Conservation (phyloP, 1,139 yeast species). For the Suhomyces maxii region DNA sequence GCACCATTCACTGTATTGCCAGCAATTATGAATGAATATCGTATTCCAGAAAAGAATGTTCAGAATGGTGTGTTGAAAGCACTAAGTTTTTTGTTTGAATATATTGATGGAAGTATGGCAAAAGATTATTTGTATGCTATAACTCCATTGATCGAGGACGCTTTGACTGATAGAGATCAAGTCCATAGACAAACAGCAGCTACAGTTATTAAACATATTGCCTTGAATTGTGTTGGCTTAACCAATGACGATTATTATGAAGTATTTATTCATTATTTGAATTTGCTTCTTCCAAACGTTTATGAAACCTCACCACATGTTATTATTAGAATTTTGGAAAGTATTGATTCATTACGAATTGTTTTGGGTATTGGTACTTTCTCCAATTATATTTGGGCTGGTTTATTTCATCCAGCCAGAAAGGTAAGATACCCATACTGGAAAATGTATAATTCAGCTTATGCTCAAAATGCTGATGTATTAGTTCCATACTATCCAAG, state of each 20-base stretch:
- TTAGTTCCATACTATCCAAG: constrained; percentile 83
- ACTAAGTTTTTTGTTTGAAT: constrained; percentile 89
- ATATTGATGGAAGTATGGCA: constrained; percentile 73
- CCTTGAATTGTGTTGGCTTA: constrained; percentile 73
- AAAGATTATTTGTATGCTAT: constrained; percentile 82
- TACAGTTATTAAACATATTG: constrained; percentile 78
- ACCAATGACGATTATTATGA: constrained; percentile 74
- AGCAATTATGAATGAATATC: constrained; percentile 92
- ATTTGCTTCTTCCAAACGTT: constrained; percentile 77
- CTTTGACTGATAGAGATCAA: constrained; percentile 84
- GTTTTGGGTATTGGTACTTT: constrained; percentile 77
- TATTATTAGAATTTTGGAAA: constrained; percentile 76
- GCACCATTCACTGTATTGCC: constrained; percentile 95
- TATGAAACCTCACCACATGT: constrained; percentile 97
- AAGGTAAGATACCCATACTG: constrained; percentile 86
- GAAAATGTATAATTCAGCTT: constrained; percentile 76
- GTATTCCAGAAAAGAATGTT: constrained; percentile 89
- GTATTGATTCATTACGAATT: constrained; percentile 70
- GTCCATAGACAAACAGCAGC: constrained; percentile 98
- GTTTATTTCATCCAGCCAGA: constrained; percentile 90
- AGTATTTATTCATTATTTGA: constrained; percentile 63
- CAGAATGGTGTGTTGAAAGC: constrained; percentile 96
- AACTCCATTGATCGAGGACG: constrained; percentile 83
- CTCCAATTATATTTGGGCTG: constrained; percentile 80
- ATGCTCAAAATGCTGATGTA: constrained; percentile 71